These are phyloP conservation scores for Ophiostoma piceae DNA, from an alignment of 2,329 filamentous ascomycete species.

Conservation along the genomic window DNA sequence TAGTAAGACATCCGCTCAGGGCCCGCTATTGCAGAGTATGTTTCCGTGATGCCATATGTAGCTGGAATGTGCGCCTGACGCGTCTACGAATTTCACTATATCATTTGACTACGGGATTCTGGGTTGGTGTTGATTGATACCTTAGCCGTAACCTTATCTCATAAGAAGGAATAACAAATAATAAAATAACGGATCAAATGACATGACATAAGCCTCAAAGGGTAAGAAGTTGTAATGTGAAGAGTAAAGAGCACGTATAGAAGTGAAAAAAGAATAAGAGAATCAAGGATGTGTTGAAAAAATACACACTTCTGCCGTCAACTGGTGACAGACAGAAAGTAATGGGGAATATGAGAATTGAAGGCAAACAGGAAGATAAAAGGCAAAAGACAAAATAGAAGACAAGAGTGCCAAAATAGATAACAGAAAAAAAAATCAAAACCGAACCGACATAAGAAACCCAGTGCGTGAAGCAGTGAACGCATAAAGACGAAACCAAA, in stretches of 20 bases:
- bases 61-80: neutral
- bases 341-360: slow-evolving; percentile 17
- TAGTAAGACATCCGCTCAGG: neutral
- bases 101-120: neutral
- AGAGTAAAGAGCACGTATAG: neutral
- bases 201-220: neutral
- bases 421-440: neutral
- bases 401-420: neutral
- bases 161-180: slow-evolving; percentile 28
- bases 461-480: slow-evolving; percentile 24
- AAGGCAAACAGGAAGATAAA: neutral
- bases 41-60: neutral
- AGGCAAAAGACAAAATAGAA: slow-evolving; percentile 24
- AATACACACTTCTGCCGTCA: slow-evolving; percentile 19
- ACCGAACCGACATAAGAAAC: slow-evolving; percentile 7
- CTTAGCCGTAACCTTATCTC: slow-evolving; percentile 29
- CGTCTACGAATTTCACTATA: neutral
- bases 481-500: slow-evolving; percentile 9
- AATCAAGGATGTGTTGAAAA: slow-evolving; percentile 27
- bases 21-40: too few species aligned
- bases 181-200: slow-evolving; percentile 25
- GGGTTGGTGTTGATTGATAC: slow-evolving; percentile 15
- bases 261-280: slow-evolving; percentile 11
- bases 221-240: neutral
- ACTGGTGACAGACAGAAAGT: neutral